Evolutionary conservation across 257 asterid genomes (phyloP).

Genomic region (Marsdenia floribunda): DNA sequence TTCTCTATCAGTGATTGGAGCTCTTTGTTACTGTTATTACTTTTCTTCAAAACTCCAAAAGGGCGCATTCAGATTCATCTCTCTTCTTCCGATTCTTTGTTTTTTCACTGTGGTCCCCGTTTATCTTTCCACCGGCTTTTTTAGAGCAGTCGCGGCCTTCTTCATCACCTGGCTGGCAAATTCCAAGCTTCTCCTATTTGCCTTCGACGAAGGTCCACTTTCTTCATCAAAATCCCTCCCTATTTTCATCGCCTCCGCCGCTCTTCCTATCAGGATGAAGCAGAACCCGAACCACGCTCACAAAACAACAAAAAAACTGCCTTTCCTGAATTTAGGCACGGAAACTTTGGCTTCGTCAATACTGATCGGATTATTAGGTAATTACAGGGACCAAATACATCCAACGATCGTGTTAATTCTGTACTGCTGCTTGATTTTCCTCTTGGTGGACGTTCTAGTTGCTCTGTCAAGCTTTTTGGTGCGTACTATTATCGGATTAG

Average conservation of each 20-base stretch:
- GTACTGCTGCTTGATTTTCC: conserved; percentile 31
- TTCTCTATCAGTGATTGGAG: conserved; percentile 21
- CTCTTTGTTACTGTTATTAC: conserved; percentile 35
- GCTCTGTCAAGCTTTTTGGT: conserved; percentile 22
- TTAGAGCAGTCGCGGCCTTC: conserved; percentile 31
- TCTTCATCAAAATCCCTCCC: conserved; percentile 36
- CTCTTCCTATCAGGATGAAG: conserved; percentile 41
- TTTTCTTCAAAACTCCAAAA: conserved; percentile 34
- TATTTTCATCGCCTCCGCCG: conserved; percentile 36
- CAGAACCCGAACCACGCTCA: conserved; percentile 7
- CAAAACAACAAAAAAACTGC: conserved; percentile 18
- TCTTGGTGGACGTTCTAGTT: conserved; percentile 35
- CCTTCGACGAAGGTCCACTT: conserved; percentile 56
- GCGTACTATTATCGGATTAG: conserved; percentile 28
- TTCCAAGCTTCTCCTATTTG: conserved; percentile 52
- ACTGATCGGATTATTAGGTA: conserved; percentile 9
- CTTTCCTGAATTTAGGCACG: conserved; percentile 22
- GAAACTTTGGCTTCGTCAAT: conserved; percentile 26
- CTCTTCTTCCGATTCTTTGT: conserved; percentile 41
- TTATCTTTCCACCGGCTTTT: conserved; percentile 26
- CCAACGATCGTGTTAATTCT: conserved; percentile 12
- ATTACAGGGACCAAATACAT: conserved; percentile 8
- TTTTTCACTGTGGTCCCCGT: conserved; percentile 41
- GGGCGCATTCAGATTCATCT: conserved; percentile 39
- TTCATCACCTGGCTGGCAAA: conserved; percentile 47